Base-by-base conservation (phyloP, 257 asterid species). In the Nicotiana knightiana region DNA sequence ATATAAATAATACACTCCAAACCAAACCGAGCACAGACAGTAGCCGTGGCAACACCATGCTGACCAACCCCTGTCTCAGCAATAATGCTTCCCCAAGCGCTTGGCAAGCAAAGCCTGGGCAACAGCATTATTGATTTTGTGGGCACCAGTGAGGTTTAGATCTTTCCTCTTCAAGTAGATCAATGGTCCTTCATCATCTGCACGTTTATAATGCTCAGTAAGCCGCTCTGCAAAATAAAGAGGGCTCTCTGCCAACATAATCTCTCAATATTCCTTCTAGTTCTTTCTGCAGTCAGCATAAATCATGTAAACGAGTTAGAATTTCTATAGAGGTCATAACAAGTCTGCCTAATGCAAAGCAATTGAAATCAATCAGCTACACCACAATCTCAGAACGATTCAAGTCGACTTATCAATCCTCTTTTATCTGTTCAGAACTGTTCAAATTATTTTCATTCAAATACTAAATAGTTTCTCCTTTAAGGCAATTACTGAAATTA, bases 51-150 rank as follows among this genome's bases (percentile, higher is more conserved):
- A 85, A 93, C 99, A 82, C 99, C 98, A 66, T 95, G 99, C 86
- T 95, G 99, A 77, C 99, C 98, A 35, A 98, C 99, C 65, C 99
- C 98, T 81, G 98, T 95, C 86, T 93, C 99, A 61, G 97, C 98
- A 76, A 95, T 93, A 58, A 93, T 91, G 15, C 95, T 93, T 93
- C 17, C 97, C 99, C 76, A 95, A 85, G 33, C 94, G 97, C 85
- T 90, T 93, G 61, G 99, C 99, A 30, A 92, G 97, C 85, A 95
- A 89, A 70, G 92, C 98, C 80, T 95, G 98, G n/a, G 88, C 98
- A 79, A 95, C 91, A 6, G 93, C 99, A 83, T 93, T 95, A 86
- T 95, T 95, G 77, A 93, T 95, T 62, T 95, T 95, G 90, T 95
- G 99, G 7, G 99, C 99, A 17, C 99, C 99, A 6, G 98, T 93